Conservation (phyloP, 768 basidiomycete species). For the Auricularia heimuer region DNA sequence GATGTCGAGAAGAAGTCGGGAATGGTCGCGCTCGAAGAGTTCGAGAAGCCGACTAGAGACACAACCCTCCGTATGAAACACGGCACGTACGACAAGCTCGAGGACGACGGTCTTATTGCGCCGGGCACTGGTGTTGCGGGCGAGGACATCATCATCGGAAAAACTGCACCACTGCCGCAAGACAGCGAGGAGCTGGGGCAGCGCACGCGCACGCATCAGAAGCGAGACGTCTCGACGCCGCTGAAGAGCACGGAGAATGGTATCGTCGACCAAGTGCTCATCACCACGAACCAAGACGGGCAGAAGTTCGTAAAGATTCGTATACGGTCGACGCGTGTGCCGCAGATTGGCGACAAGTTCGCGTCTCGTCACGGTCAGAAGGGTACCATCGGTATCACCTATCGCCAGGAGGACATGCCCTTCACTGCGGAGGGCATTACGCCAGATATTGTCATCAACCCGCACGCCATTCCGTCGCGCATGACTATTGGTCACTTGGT, state of each 20-base stretch:
- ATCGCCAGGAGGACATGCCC: constrained; percentile 99
- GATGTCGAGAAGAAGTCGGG: constrained; percentile 97
- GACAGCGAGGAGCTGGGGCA: constrained; percentile 97
- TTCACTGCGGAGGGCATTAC: constrained; percentile 96
- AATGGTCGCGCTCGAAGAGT: constrained; percentile 84
- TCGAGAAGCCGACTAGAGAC: constrained; percentile 91
- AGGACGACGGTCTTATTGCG: constrained; percentile 91
- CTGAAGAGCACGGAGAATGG: constrained; percentile 97
- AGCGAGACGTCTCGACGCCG: constrained; percentile 94
- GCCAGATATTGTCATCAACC: constrained; percentile 97
- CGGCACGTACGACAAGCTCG: constrained; percentile 96
- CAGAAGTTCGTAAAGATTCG: constrained; percentile 98
- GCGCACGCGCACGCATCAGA: constrained; percentile 84
- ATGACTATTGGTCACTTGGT: constrained; percentile 99
- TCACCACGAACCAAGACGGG: constrained; percentile 93
- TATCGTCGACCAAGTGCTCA: constrained; percentile 92
- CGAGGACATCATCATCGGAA: constrained; percentile 98
- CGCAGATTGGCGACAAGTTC: constrained; percentile 98
- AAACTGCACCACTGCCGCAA: constrained; percentile 93
- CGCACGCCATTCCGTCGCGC: constrained; percentile 98
- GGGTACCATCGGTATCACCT: constrained; percentile 98
- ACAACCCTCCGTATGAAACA: constrained; percentile 95
- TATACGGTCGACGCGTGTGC: constrained; percentile 89
- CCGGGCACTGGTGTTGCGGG: constrained; percentile 91
- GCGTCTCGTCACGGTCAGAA: constrained; percentile 99